phyloP scores from a whole-genome alignment of 345 rosid genomes.

The Populus ilicifolia region DNA sequence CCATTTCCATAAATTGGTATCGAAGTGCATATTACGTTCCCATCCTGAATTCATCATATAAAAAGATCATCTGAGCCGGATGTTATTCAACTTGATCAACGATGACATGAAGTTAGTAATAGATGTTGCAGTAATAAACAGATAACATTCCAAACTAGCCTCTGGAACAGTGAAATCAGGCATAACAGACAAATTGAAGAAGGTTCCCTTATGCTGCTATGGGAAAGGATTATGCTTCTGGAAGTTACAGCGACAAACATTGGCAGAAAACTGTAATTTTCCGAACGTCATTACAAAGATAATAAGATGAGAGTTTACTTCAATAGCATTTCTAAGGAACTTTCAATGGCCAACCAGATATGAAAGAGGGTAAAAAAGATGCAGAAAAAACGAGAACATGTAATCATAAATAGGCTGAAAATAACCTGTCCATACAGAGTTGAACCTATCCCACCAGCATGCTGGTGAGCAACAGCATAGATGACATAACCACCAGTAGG shows the following conservation, averaged over 20 bases:
- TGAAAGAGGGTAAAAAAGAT: neutral
- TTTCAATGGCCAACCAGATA: neutral
- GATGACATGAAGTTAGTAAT: neutral
- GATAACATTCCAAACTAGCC: neutral
- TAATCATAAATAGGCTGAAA: neutral
- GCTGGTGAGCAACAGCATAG: constrained; percentile 83
- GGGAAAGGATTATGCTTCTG: neutral
- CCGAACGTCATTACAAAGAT: neutral
- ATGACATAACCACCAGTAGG: constrained; percentile 68
- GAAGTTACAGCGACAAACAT: neutral
- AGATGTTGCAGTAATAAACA: neutral
- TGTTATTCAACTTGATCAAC: neutral
- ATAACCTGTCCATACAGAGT: constrained; percentile 67
- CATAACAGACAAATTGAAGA: neutral
- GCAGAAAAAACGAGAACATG: neutral
- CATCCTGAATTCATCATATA: constrained; percentile 41
- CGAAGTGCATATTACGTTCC: constrained; percentile 58
- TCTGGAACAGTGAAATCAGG: too few species aligned
- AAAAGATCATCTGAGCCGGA: neutral
- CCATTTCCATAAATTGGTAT: constrained; percentile 64
- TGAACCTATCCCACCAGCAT: constrained; percentile 64
- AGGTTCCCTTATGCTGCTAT: neutral
- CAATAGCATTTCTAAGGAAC: neutral
- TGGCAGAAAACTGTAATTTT: neutral
- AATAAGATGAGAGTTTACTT: neutral